phyloP scores from a whole-genome alignment of 1,284 basidiomycete genomes.

The Sporisorium reilianum region DNA sequence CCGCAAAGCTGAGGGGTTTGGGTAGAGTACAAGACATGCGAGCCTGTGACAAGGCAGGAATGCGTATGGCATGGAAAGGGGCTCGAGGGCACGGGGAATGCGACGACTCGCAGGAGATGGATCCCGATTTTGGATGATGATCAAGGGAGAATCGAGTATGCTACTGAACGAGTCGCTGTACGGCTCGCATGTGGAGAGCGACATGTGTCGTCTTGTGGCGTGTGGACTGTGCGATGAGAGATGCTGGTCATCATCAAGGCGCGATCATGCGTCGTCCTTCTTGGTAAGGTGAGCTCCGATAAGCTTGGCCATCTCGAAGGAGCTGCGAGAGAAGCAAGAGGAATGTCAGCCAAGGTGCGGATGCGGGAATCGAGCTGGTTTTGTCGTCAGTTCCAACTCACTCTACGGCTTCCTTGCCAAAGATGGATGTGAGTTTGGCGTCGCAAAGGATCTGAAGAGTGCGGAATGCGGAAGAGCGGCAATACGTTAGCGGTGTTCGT shows the following conservation, averaged over 20 bases:
- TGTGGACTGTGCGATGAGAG: not conserved
- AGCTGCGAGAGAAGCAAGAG: conserved; percentile 33
- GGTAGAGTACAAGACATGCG: conserved; percentile 31
- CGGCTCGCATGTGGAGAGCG: not conserved
- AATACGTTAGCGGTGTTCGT: conserved; percentile 1
- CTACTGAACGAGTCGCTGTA: not conserved
- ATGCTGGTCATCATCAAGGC: not conserved
- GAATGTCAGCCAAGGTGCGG: conserved; percentile 1
- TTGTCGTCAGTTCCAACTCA: conserved; percentile 30
- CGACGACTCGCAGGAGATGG: not conserved
- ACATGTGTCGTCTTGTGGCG: not conserved
- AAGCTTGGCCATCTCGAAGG: conserved; percentile 69
- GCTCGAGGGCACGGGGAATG: not conserved
- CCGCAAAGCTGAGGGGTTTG: not conserved
- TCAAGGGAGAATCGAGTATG: not conserved
- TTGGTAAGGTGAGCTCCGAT: conserved; percentile 65
- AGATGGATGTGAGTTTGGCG: conserved; percentile 76
- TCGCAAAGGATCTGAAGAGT: conserved; percentile 81
- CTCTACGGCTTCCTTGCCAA: conserved; percentile 80
- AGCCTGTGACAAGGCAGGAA: not conserved
- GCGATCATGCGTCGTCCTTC: conserved; percentile 55
- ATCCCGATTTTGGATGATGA: conserved; percentile 5
- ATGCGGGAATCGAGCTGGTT: not conserved
- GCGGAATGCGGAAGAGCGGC: not conserved
- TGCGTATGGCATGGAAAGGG: not conserved